Evolutionary conservation across 495 filamentous ascomycete genomes (phyloP), one percentile per base, ranked within the genome.

Genomic region (Lophium mytilinum): DNA sequence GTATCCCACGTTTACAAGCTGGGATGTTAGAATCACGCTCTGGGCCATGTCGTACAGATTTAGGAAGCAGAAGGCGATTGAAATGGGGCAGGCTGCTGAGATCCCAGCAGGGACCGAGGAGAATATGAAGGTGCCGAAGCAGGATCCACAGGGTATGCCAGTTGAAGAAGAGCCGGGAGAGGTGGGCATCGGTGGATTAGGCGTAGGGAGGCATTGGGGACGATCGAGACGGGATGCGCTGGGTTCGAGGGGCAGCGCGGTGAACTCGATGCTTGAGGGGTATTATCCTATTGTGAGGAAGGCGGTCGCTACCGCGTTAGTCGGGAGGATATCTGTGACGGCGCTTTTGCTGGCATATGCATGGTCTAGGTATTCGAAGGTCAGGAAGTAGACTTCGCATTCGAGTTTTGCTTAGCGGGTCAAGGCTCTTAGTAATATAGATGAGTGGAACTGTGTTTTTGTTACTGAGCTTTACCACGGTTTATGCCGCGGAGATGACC

Each of bases 1-100:
- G 17, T 88, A 85, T 64, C 87, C 87, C 0, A 88, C 84, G 9
- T 90, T 90, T 66, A 86, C 85, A 2, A 73, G 82, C 5, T 75
- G 73, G 37, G 87, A 89, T 68, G 69, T 89, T 8, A 72, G 78
- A 3, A 67, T 83, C 40, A 71, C 83, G 37, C 73, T 87, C 34
- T 82, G 78, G 70, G 50, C 84, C 11, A 60, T 88, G 53, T 87
- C 85, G 1, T 80, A 79, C 61, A 65, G 67, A 17, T 77, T 89
- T 56, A 80, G 83, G 24, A 77, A 76, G 53, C 74, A 73, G 55
- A 87, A 87, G 62, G 68, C 73, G 58, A 67, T 71, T 8, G 75
- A 74, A 49, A 69, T 75, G 18, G 56, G 52, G 58, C 37, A 69
- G 67, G 59, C 34, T 17, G 57, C 56, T 34, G 57, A 45, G 9